Evolutionary conservation across 2,329 filamentous ascomycete genomes (phyloP), one percentile per base, ranked within the genome.

Genomic region (Drechslera avenae): DNA sequence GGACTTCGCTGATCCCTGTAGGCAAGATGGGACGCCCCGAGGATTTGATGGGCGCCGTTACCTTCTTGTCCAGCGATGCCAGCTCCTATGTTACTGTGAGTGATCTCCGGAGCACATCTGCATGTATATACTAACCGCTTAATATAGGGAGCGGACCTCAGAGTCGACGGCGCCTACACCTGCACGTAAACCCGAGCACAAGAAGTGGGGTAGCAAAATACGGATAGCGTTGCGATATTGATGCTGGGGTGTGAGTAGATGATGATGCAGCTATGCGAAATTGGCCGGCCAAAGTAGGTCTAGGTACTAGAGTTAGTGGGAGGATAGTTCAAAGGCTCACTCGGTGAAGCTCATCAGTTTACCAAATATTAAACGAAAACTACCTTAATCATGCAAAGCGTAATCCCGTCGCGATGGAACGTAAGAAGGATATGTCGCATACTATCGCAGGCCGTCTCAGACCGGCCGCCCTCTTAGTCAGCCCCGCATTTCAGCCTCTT

Each of bases 21-120:
- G 93, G 91, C 50, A 93, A 93, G 78, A 96, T 97, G 90, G 93
- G 93, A 19, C 83, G 86, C 43, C 93, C 93, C 1, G 86, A 92
- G 71, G 93, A 97, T 67, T 81, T 97, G 50, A 96, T 96, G 89
- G 93, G 93, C 2, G 90, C 92, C 4, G 91, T 96, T 21, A 88
- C 90, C 13, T 96, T 93, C 79, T 78, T 96, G 50, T 83, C 91
- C 33, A 92, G 88, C 52, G 90, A 94, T 66, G 90, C 91, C 2
- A 74, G 71, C 56, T 54, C 60, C 49, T 76, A 76, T 41, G 72
- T 76, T 10, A 76, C 70, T 14, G 68, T 69, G 54, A 52, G 55
- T 55, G 8, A 12, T 37, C 4, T 13, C 17, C 13, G 18, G 4
- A 18, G 14, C 17, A 16, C 13, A 13, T 17, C 10, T 26, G 5